Evolutionary conservation across 2,329 filamentous ascomycete species (phyloP), one percentile per base, ranked within the genome.

Genomic region (Cytospora piceicola): DNA sequence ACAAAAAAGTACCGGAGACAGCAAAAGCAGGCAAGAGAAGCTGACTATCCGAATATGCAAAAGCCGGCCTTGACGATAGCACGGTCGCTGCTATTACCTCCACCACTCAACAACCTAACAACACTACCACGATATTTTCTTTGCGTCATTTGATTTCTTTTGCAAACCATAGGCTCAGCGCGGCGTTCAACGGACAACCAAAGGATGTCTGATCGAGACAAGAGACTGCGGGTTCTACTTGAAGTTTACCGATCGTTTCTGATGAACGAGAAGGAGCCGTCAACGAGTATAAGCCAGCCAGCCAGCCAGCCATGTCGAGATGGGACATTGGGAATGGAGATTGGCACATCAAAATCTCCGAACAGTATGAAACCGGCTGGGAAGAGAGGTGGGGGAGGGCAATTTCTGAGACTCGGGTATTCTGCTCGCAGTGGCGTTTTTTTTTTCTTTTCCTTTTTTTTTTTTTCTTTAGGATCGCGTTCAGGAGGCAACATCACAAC

Each of bases 171-270:
- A 49, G 62, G 46, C 57, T 61, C 58, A 67, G 65, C 65, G 65
- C 65, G 65, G 65, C 65, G 65, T 65, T 67, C 58, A 67, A 55
- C 32, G 62, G 58, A 49, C 46, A 49, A 39, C 46, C 61, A 57
- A 56, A 53, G 22, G 49, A 57, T 34, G 61, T 63, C 56, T 63
- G 61, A 63, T 63, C 30, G n/a, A 63, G 49, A 57, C 34, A 52
- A 24, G 42, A 57, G 30, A 63, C 42, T 34, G 54, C 61, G 61
- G 22, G 8, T 49, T 24, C 46, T 49, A 11, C 46, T 49, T 24
- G 46, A 24, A 14, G 20, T 49, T 49, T 24, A 12, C n/a, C n/a
- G 20, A 49, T 49, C 46, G 46, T 49, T 49, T 22, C n/a, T 5
- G 8, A 49, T 24, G 46, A 49, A 49, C 46, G 46, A 49, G 7